These are phyloP conservation scores for Candida koratica DNA, from an alignment of 805 yeast species.

Conservation along the genomic window DNA sequence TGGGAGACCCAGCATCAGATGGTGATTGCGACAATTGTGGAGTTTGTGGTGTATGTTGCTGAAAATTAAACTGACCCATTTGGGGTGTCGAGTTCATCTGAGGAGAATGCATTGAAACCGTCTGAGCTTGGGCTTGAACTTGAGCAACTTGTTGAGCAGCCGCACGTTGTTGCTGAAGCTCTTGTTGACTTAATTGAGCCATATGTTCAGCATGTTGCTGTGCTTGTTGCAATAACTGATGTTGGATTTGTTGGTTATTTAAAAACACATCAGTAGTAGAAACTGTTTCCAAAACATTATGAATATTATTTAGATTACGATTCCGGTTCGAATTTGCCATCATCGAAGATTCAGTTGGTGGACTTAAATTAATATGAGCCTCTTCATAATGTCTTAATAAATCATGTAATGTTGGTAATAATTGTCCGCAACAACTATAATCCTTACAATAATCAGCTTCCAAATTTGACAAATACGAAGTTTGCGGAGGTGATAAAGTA, in stretches of 20 bases:
- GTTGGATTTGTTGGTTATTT: constrained; percentile 28
- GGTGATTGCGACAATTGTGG: constrained; percentile 17
- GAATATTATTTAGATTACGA: constrained; percentile 39
- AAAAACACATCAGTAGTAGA: constrained; percentile 90
- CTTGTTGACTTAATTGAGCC: constrained; percentile 12
- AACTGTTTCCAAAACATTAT: constrained; percentile 77
- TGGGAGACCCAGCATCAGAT: constrained; percentile 25
- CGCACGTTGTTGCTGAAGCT: constrained; percentile 9
- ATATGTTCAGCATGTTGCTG: constrained; percentile 16
- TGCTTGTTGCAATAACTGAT: constrained; percentile 16
- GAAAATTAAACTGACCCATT: constrained; percentile 7
- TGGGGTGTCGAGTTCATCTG: constrained; percentile 8
- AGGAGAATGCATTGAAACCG: not conserved
- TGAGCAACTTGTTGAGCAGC: constrained; percentile 14
- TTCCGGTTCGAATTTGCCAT: constrained; percentile 28
- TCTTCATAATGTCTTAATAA: constrained; percentile 93
- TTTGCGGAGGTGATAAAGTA: constrained; percentile 56
- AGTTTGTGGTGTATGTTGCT: constrained; percentile 16
- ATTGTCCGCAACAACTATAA: constrained; percentile 92
- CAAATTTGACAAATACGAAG: constrained; percentile 83
- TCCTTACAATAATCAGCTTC: constrained; percentile 97
- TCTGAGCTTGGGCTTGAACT: constrained; percentile 8
- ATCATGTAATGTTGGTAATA: constrained; percentile 90
- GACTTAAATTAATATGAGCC: constrained; percentile 71
- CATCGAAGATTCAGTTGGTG: constrained; percentile 37